These are phyloP conservation scores for Trichosporon inkin DNA, from an alignment of 1,284 basidiomycete genomes.

Conservation along the genomic window DNA sequence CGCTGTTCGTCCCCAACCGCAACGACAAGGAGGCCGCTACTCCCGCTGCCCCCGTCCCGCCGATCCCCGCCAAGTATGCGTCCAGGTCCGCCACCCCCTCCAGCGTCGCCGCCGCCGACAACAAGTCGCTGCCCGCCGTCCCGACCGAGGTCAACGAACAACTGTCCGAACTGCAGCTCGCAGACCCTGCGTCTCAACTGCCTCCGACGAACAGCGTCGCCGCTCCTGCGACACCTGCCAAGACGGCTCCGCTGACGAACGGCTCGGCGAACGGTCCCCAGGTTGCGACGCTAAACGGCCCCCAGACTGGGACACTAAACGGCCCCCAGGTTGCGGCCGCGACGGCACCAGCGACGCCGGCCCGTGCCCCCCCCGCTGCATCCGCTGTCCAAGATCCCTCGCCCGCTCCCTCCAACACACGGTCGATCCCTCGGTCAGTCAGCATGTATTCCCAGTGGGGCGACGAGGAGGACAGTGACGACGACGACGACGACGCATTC, in stretches of 20 bases:
- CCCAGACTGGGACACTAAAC: not conserved
- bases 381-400: not conserved
- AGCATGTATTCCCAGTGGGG: slow-evolving; percentile 47
- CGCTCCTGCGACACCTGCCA: not conserved
- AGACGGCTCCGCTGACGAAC: not conserved
- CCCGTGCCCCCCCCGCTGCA: not conserved
- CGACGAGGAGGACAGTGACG: slow-evolving; percentile 31
- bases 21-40: not conserved
- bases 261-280: not conserved
- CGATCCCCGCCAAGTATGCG: not conserved
- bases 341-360: too few relatives aligned
- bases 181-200: not conserved
- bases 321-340: too few relatives aligned
- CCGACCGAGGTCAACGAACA: not conserved
- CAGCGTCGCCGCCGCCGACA: not conserved
- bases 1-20: slow-evolving; percentile 32
- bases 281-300: not conserved
- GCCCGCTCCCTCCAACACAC: not conserved
- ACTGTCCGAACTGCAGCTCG: not conserved
- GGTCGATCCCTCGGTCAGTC: not conserved
- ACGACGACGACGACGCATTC: slow-evolving; percentile 38
- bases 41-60: not conserved
- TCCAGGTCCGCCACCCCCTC: not conserved
- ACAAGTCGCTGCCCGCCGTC: not conserved
- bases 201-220: not conserved